Base-by-base conservation (phyloP, 2,329 filamentous ascomycete genomes). In the Allantophomopsis cytisporea region DNA sequence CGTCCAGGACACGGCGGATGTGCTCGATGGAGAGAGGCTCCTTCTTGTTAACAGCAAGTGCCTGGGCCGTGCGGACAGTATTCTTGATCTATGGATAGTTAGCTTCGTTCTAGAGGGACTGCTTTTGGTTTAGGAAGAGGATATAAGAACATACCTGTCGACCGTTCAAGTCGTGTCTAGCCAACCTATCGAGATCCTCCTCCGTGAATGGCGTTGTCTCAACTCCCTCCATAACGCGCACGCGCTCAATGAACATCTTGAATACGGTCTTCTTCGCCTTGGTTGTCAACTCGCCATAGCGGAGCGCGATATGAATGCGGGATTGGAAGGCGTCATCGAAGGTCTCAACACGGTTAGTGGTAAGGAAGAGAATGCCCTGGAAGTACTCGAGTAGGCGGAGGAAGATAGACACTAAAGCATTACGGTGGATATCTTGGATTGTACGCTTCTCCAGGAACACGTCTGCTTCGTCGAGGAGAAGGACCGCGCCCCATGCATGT, bases 241-340 rank as follows among this genome's bases (percentile, higher is more conserved):
- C 84, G 28, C 78, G 74, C 42, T 81, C 76, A 31, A 94, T 66
- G 59, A 94, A 93, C 61, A 87, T 80, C 59, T 79, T 79, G 76
- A 89, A 94, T 35, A 94, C 83, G 43, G 75, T 70, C 50, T 77
- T 79, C 60, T 83, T 82, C 10, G 86, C 85, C 51, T 80, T 80
- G 5, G 63, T 57, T 31, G 76, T 77, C 7, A 94, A 68, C 37
- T 81, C 76, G 31, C 83, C 82, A 59, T 94, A 94, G 20, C 82
- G 71, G 7, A 94, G 65, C 0, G 85, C 83, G 50, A 94, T 80
- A 56, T 94, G 85, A 45, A 94, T 93, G 17, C 87, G 76, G 8
- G 78, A 84, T 54, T 91, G 83, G 66, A 94, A 94, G 1, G 87
- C 87, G 45, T 91, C 84, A 50, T 94, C 87, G 51, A 94, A 93